Base-by-base conservation (phyloP, 116 monocot species). In the Dioscorea cayenensis region DNA sequence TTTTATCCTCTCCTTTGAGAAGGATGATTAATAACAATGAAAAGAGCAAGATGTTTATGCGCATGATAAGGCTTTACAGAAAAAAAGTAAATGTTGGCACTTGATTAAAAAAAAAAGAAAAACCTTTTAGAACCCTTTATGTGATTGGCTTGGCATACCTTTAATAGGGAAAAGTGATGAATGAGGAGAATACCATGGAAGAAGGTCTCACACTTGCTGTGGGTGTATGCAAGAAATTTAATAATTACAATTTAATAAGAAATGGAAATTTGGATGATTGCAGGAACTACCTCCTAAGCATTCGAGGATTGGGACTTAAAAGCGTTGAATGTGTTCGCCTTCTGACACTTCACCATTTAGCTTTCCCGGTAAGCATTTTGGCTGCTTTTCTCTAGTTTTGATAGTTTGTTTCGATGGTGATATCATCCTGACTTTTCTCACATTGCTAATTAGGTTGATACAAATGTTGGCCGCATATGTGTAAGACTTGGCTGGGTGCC, bases 401-500 rank as follows among this genome's bases (percentile, higher is more conserved):
- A 55, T 16, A 5, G 17, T 43, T 43, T 43, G 17, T 14, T 55
- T 55, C 2, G 14, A 55, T n/a, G 3, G 19, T 18, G 10, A 55
- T 55, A 55, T 18, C n/a, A 18, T 16, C n/a, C n/a, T 55, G 16
- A 5, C 55, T 55, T 55, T 55, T n/a, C n/a, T 55, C 16, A 18
- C 14, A 55, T n/a, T 2, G 19, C 14, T 68, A 11, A 49, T 49
- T n/a, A 90, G 90, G 90, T 90, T 67, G 90, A 90, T 61, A 90
- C 90, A 61, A 90, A 89, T 83, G 86, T 89, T 73, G 89, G 86
- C 43, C 86, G 89, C 37, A 83, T 89, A 69, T 83, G 83, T 76
- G 89, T 89, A 51, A 85, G 89, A 55, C 78, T 89, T 55, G 89
- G 89, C 81, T 89, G 89, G 89, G 89, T 89, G 14, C 89, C 89